Conservation (phyloP, 352 stramenopile genomes). For the Pythium utonaiense region DNA sequence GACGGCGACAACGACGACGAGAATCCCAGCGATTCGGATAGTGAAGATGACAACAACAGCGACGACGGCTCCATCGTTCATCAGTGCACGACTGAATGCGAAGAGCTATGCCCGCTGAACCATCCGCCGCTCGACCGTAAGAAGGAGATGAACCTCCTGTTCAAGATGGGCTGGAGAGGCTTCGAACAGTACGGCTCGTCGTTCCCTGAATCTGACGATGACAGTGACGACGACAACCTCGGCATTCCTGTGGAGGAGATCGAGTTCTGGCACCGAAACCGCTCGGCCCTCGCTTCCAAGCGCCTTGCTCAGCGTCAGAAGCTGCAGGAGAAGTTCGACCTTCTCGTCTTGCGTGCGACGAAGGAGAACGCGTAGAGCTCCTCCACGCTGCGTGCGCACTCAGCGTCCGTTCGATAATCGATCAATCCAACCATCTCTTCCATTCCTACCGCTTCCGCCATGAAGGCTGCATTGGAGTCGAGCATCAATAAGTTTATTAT, state of each 20-base stretch:
- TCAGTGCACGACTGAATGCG: conserved; percentile 48
- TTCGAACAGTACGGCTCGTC: conserved; percentile 55
- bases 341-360: conserved; percentile 73
- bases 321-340: conserved; percentile 82
- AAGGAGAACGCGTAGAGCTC: conserved; percentile 28
- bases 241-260: conserved; percentile 85
- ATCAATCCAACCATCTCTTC: neutral
- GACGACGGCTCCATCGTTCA: conserved; percentile 23
- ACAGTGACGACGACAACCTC: conserved; percentile 75
- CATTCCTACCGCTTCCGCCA: neutral
- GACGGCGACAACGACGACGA: conserved; percentile 30
- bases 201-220: conserved; percentile 63
- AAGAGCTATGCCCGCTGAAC: conserved; percentile 42
- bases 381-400: neutral
- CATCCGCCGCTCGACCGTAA: conserved; percentile 62
- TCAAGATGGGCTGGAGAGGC: conserved; percentile 80
- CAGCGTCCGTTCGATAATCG: neutral
- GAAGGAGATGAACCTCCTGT: conserved; percentile 76
- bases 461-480: neutral
- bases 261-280: conserved; percentile 84
- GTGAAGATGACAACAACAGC: conserved; percentile 26
- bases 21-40: conserved; percentile 39
- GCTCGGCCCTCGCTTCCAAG: conserved; percentile 64
- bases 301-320: conserved; percentile 78
- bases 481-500: conserved; percentile 19